Evolutionary conservation across 176 grass and related monocot species (phyloP).

Genomic region (barley (Hordeum vulgare)): DNA sequence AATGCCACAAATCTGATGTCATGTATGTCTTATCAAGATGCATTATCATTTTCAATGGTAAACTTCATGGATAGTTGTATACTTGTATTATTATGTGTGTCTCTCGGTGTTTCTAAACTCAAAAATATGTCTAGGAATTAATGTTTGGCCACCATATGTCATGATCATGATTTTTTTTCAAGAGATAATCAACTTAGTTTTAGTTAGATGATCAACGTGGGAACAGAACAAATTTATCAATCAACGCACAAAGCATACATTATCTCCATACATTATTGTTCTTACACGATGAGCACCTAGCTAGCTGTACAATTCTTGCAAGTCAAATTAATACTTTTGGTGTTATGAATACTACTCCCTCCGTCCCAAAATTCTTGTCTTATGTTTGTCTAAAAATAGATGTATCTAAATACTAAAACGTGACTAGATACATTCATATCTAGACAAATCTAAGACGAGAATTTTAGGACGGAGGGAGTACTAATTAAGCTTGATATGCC

Average conservation of each 20-base stretch:
- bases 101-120: no score
- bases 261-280: background rate
- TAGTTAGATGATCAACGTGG: background rate
- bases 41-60: no score
- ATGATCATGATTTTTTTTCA: background rate
- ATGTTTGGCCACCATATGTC: background rate
- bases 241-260: background rate
- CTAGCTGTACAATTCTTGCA: background rate
- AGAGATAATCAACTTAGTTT: background rate
- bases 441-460: no score
- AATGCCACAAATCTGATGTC: no score
- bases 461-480: no score
- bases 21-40: no score
- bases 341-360: background rate
- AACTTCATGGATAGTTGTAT: no score
- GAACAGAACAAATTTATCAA: background rate
- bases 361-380: no score
- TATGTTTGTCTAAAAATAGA: no score
- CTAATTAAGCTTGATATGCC: background rate
- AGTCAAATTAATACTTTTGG: background rate
- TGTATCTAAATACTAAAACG: no score
- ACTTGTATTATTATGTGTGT: no score
- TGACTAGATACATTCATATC: no score
- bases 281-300: background rate
- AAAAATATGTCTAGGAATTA: background rate